Base-by-base conservation (phyloP, 1,284 basidiomycete genomes). In the Hemileccinum hortonii region DNA sequence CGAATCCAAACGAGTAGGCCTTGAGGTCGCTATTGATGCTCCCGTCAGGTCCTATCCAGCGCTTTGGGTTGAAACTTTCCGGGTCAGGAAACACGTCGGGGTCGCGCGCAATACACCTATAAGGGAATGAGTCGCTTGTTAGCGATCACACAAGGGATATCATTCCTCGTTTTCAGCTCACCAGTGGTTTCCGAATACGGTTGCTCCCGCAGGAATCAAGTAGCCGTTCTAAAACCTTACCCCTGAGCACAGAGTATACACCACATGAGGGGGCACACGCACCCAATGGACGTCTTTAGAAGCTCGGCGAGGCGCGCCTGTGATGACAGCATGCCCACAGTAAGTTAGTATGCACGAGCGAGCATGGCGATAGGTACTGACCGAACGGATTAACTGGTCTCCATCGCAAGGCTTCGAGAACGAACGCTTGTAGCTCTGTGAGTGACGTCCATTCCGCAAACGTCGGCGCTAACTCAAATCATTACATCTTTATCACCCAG, bases 121-220 rank as follows among this genome's bases (percentile, higher is more conserved):
- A 29, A 15, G 7, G 15, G 2, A 21, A 33, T 19, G 3, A 4
- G 26, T 26, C 29, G 11, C 29, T 10, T 29, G 29, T 29, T 2
- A 11, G 29, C 29, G 29, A 29, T 29, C 29, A 10, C 10, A 29
- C 10, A 11, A 29, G 2, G 5, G 26, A 26, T 26, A 26, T 18
- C 21, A 18, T 18, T 35, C 16, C 18, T 10, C 10, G 18, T 18
- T 33, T 14, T 19, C 11, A 16, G 39, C 55, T 38, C 42, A 79
- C 84, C 84, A 86, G 32, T 83, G 77, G 54, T 80, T 83, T 6
- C 79, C 82, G 22, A 80, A 75, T 5, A 86, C 76, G 1, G 74
- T 78, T 0, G 83, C 73, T 0, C 83, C 84, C 33, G 74, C 75
- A 10, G 84, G 85, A 45, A 87, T 86, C 12, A 76, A 64, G 50